Evolutionary conservation across 164 flowering plant species (phyloP), one percentile per base, ranked within the genome.

Genomic region (Paratinospora sagittata): DNA sequence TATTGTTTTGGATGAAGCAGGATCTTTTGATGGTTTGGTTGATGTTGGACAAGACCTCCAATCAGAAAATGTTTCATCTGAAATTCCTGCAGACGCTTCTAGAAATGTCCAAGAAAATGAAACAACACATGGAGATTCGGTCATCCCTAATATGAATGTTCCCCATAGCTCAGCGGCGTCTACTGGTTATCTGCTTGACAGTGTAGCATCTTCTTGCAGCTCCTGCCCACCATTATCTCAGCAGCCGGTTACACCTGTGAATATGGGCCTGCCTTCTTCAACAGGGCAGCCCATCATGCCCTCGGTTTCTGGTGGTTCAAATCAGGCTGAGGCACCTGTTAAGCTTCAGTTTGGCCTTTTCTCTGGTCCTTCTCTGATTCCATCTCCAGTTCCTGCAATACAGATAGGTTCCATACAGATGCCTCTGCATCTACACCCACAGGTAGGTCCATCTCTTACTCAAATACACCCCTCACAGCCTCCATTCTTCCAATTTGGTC

Each of bases 331-430:
- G 66, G 69, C 74, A 49, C 93, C 97, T 19, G 82, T 88, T 66
- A 84, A 86, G 75, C 85, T 94, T 74, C 98, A 89, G 77, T 92
- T 92, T 83, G 97, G 98, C 71, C 82, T 94, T 55, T 94, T 94
- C 74, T 87, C 97, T 63, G 96, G 97, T 55, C 97, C 97, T 62
- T 83, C 98, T 65, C 70, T 90, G 78, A 88, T 92, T 75, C 96
- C 97, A 70, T 87, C 98, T 68, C 97, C 96, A 19, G 88, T 95
- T 71, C 97, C 96, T 64, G 91, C 99, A 33, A 92, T 95, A 82
- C 97, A 95, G 81, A 95, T 95, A 78, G 99, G 99, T 72, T 95
- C 99, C 34, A 95, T 95, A 67, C 97, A 89, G 85, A 95, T 95
- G 97, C 99, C 99, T 72, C 90, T 95, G 64, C 95, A 87, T 78